phyloP scores from a whole-genome alignment of 108 stramenopile genomes.

The Cyclotella sp. region DNA sequence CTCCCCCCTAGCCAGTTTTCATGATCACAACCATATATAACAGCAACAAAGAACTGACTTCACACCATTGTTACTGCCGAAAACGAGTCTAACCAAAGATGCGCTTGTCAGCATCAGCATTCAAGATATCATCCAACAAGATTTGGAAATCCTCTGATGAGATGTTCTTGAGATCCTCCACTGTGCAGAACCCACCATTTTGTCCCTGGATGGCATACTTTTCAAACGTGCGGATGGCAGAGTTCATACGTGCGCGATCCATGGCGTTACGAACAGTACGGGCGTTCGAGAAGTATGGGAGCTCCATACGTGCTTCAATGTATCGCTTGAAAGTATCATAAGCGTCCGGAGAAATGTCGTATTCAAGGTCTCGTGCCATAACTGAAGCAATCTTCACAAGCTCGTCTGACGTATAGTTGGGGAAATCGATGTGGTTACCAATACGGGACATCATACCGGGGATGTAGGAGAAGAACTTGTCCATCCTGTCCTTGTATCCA shows the following conservation, averaged over 20 bases:
- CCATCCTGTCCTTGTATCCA: constrained; percentile 99
- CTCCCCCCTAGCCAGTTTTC: not conserved
- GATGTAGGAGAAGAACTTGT: constrained; percentile 98
- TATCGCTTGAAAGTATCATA: constrained; percentile 87
- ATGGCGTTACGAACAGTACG: constrained; percentile 98
- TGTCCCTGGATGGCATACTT: constrained; percentile 86
- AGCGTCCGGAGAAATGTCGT: constrained; percentile 79
- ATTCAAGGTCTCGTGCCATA: constrained; percentile 93
- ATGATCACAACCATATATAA: too few species aligned
- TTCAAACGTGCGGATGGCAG: constrained; percentile 96
- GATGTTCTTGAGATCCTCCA: constrained; percentile 89
- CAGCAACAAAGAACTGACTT: too few species aligned
- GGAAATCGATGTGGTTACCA: constrained; percentile 99
- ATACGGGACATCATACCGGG: constrained; percentile 98
- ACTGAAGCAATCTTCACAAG: constrained; percentile 92
- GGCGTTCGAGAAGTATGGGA: constrained; percentile 98
- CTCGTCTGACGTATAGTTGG: constrained; percentile 96
- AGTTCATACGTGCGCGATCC: constrained; percentile 98
- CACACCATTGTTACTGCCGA: not conserved
- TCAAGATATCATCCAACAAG: constrained; percentile 92
- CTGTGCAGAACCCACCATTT: constrained; percentile 81
- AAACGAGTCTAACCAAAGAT: constrained; percentile 82
- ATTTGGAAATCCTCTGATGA: constrained; percentile 92
- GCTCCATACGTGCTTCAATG: constrained; percentile 93
- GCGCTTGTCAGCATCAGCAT: constrained; percentile 83